phyloP scores from a whole-genome alignment of 495 filamentous ascomycete genomes.

The Neurospora pannonica region DNA sequence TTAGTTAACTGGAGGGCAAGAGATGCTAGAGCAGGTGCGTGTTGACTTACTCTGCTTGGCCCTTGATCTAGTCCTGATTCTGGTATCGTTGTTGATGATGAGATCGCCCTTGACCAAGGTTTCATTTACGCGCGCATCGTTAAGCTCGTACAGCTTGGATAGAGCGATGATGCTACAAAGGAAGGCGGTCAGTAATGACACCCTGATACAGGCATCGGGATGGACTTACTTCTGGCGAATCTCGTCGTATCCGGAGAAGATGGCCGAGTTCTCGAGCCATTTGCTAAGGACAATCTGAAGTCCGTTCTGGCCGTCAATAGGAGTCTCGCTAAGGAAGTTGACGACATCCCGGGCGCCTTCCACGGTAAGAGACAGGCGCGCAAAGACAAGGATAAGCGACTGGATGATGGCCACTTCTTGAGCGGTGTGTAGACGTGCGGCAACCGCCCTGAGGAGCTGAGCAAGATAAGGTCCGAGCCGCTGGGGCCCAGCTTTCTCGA shows the following conservation, averaged over 20 bases:
- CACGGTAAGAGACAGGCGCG: constrained; percentile 64
- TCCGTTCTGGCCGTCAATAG: constrained; percentile 65
- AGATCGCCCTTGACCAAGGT: constrained; percentile 87
- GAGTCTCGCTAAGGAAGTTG: constrained; percentile 76
- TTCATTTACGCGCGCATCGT: constrained; percentile 69
- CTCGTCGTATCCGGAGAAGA: constrained; percentile 92
- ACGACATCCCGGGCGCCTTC: constrained; percentile 76
- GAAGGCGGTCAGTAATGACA: constrained; percentile 23
- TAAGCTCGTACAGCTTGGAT: constrained; percentile 75
- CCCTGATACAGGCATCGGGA: background rate
- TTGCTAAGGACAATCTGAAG: constrained; percentile 82
- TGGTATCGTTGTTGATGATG: constrained; percentile 66
- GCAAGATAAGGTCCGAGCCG: constrained; percentile 80
- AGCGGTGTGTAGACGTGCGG: constrained; percentile 72
- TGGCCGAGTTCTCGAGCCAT: constrained; percentile 94
- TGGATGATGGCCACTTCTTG: constrained; percentile 75
- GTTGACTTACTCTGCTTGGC: constrained; percentile 54
- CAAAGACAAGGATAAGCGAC: constrained; percentile 90
- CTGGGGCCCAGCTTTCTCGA: constrained; percentile 86
- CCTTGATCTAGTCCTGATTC: constrained; percentile 88
- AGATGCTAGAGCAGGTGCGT: background rate
- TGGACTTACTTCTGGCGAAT: constrained; percentile 81
- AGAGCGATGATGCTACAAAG: constrained; percentile 69
- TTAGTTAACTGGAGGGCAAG: constrained; percentile 3
- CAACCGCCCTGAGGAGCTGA: constrained; percentile 85